phyloP scores from a whole-genome alignment of 1,284 basidiomycete species.

The Dichomitus squalens region DNA sequence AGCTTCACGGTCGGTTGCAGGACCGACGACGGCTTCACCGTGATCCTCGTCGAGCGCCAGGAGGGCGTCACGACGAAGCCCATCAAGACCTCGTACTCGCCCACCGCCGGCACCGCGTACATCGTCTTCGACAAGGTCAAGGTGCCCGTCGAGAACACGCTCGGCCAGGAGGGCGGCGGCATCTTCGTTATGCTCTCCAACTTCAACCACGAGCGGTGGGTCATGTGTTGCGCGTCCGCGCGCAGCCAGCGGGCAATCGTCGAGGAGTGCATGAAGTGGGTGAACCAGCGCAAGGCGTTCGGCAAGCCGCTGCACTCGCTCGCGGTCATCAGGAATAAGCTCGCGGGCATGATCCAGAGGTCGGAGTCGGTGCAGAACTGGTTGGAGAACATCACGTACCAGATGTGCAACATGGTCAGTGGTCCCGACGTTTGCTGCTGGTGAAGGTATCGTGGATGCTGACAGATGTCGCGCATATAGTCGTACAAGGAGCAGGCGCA shows the following conservation, averaged over 20 bases:
- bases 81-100: constrained; percentile 85
- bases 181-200: constrained; percentile 78
- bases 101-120: constrained; percentile 81
- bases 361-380: constrained; percentile 82
- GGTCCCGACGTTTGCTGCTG: not conserved
- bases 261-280: constrained; percentile 79
- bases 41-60: constrained; percentile 78
- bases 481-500: constrained; percentile 35
- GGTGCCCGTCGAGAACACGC: constrained; percentile 84
- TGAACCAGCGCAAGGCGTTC: constrained; percentile 78
- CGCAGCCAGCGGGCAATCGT: constrained; percentile 54
- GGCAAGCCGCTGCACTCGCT: constrained; percentile 83
- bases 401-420: constrained; percentile 87
- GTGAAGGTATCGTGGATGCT: not conserved
- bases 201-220: constrained; percentile 72
- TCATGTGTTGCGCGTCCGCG: constrained; percentile 66
- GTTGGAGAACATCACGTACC: constrained; percentile 89
- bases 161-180: constrained; percentile 84
- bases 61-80: constrained; percentile 82
- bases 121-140: constrained; percentile 88
- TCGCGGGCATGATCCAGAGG: constrained; percentile 85
- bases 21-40: constrained; percentile 78
- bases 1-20: constrained; percentile 69
- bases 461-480: constrained; percentile 10
- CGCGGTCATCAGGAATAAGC: constrained; percentile 82